A percentile compares a stretch with the other conserved stretches of the same genome.
Evolutionary conservation across 2,329 filamentous ascomycete genomes (phyloP).

Genomic region (Penicillium sp.): DNA sequence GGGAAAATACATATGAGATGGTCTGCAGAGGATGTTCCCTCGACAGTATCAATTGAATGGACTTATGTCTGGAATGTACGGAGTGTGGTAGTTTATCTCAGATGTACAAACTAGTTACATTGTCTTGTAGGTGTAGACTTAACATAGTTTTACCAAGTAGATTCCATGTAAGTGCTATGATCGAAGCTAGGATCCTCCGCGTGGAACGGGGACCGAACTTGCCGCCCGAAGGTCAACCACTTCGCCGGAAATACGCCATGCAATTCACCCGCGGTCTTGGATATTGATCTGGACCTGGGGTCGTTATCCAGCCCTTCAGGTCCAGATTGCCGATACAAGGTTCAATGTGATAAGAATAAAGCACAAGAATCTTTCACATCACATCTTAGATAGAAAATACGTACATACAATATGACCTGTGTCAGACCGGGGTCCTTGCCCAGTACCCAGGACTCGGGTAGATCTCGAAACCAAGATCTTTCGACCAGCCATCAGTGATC

Average conservation of each 20-base stretch:
- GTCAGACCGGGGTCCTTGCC: neutral
- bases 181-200: conserved; percentile 13
- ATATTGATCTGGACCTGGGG: neutral
- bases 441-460: neutral
- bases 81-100: neutral
- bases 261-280: neutral
- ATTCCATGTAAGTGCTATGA: conserved; percentile 1
- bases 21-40: neutral
- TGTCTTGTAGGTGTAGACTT: too few relatives aligned
- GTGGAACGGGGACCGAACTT: conserved; percentile 14
- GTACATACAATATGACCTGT: neutral
- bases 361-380: neutral
- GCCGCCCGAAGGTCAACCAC: conserved; percentile 13
- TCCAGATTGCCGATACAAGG: neutral
- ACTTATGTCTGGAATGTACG: neutral
- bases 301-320: too few relatives aligned
- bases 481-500: neutral
- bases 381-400: neutral
- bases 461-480: neutral
- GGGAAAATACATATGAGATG: conserved; percentile 6
- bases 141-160: neutral
- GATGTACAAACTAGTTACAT: too few relatives aligned
- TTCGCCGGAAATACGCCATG: conserved; percentile 10
- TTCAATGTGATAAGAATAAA: neutral
- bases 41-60: neutral